Evolutionary conservation across 495 filamentous ascomycete species (phyloP).

Genomic region (Margaritispora aquatica): DNA sequence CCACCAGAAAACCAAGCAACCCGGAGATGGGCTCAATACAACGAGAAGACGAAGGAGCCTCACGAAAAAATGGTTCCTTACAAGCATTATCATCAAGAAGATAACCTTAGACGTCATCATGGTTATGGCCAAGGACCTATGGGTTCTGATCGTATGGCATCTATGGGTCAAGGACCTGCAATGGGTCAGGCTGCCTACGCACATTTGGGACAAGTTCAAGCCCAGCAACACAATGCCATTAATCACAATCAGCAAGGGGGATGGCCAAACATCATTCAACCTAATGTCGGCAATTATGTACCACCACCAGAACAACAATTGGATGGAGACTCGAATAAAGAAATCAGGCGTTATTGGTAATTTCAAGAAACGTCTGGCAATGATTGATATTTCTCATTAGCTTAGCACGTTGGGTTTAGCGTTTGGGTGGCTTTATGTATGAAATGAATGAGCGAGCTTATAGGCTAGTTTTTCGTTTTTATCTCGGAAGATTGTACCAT

Average conservation of each 20-base stretch:
- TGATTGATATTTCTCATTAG: not conserved
- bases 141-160: not conserved
- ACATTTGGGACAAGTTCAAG: not conserved
- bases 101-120: not conserved
- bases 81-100: constrained; percentile 4
- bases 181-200: not conserved
- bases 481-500: not conserved
- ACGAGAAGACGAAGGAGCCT: constrained; percentile 4
- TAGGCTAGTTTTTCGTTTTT: not conserved
- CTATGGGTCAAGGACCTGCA: not conserved
- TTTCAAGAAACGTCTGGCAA: not conserved
- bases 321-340: not conserved
- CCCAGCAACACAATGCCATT: not conserved
- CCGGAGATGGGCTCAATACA: constrained; percentile 6
- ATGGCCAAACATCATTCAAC: not conserved
- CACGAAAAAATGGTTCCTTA: not conserved
- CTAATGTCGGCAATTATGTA: not conserved
- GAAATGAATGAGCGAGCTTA: not conserved
- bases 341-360: not conserved
- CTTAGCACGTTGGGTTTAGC: not conserved
- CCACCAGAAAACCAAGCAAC: constrained; percentile 19
- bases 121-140: constrained; percentile 3
- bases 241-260: not conserved
- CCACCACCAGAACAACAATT: not conserved
- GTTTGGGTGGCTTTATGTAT: not conserved